phyloP scores from a whole-genome alignment of 1,139 yeast genomes.

The Meyerozyma elateridarum region DNA sequence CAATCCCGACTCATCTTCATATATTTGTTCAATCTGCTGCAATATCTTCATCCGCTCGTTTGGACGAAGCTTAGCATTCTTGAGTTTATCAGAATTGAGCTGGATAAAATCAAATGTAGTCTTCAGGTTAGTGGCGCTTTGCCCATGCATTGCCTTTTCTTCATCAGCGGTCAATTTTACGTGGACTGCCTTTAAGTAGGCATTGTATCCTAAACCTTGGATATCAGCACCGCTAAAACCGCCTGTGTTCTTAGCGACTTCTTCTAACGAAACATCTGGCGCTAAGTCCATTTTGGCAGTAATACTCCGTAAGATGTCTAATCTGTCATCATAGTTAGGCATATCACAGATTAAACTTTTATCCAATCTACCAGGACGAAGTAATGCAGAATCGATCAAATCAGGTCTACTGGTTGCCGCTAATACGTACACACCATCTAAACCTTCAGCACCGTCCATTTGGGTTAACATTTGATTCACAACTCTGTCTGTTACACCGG shows the following conservation, averaged over 20 bases:
- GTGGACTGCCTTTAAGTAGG: slow-evolving; percentile 88
- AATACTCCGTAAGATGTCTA: slow-evolving; percentile 67
- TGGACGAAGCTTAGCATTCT: slow-evolving; percentile 29
- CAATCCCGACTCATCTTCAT: slow-evolving; percentile 12
- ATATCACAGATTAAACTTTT: slow-evolving; percentile 87
- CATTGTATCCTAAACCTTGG: slow-evolving; percentile 89
- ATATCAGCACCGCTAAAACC: slow-evolving; percentile 95
- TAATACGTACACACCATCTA: slow-evolving; percentile 92
- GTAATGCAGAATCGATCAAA: slow-evolving; percentile 86
- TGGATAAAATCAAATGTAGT: slow-evolving; percentile 30
- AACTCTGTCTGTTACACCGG: slow-evolving; percentile 96
- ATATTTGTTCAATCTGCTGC: slow-evolving; percentile 44
- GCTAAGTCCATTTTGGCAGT: slow-evolving; percentile 50
- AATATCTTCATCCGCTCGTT: slow-evolving; percentile 42
- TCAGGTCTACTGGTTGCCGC: slow-evolving; percentile 98
- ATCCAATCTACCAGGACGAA: slow-evolving; percentile 94
- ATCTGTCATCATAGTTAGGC: slow-evolving; percentile 67
- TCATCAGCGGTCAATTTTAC: slow-evolving; percentile 51
- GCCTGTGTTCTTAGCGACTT: slow-evolving; percentile 55
- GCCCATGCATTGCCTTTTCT: slow-evolving; percentile 17
- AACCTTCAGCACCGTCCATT: slow-evolving; percentile 99
- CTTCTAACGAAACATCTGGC: slow-evolving; percentile 48
- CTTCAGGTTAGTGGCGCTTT: slow-evolving; percentile 13
- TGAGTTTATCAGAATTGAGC: slow-evolving; percentile 29
- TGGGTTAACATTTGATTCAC: slow-evolving; percentile 96